phyloP scores from a whole-genome alignment of 2,329 filamentous ascomycete genomes.

The Coccinonectria pachysandricola region DNA sequence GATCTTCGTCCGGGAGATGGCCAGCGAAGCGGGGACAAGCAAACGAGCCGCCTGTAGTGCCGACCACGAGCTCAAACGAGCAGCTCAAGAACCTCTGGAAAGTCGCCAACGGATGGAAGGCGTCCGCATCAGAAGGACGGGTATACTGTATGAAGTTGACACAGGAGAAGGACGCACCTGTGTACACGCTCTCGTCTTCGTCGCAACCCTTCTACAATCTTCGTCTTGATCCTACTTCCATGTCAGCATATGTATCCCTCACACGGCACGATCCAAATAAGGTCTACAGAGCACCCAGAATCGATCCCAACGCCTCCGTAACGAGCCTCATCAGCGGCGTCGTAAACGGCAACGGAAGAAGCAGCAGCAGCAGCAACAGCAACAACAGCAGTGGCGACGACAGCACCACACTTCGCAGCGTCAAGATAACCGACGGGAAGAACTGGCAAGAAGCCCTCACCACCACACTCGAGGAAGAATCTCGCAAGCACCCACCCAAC shows the following conservation, averaged over 20 bases:
- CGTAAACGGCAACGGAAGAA: constrained; percentile 15
- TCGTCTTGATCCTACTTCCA: constrained; percentile 52
- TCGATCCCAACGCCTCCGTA: constrained; percentile 13
- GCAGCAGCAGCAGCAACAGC: constrained; percentile 15
- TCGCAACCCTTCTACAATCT: constrained; percentile 58
- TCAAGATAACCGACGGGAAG: constrained; percentile 27
- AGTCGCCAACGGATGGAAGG: constrained; percentile 59
- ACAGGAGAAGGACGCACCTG: constrained; percentile 48
- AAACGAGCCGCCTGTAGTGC: constrained; percentile 32
- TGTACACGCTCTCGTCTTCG: constrained; percentile 54
- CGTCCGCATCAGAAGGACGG: constrained; percentile 46
- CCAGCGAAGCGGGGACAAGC: too few species aligned
- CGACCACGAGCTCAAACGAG: constrained; percentile 45
- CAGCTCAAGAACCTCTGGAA: constrained; percentile 59
- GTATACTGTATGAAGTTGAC: constrained; percentile 49
- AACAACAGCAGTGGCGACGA: constrained; percentile 2
- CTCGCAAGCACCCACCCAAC: constrained; percentile 42
- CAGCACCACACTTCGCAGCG: too few species aligned
- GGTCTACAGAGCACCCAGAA: constrained; percentile 36
- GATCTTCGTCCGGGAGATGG: too few species aligned
- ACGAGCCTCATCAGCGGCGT: constrained; percentile 23
- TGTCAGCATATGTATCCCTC: constrained; percentile 50
- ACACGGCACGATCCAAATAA: constrained; percentile 51
- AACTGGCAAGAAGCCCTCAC: constrained; percentile 48
- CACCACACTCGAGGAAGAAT: constrained; percentile 47